Evolutionary conservation across 2,329 filamentous ascomycete genomes (phyloP).

Genomic region (Aspergillus novoparasiticus): DNA sequence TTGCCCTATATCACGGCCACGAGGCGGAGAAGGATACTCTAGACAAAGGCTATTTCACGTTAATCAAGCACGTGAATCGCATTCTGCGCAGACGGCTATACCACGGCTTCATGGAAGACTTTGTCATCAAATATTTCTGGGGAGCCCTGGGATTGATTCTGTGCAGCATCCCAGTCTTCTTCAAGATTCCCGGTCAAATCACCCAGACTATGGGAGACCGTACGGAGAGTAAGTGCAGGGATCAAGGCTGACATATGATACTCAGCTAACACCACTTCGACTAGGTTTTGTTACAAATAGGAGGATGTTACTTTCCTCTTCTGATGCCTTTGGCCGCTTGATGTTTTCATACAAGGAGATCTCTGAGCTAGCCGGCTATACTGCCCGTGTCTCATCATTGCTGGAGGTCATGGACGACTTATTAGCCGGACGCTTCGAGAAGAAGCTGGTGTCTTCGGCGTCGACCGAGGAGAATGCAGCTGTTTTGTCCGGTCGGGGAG

Average conservation of each 20-base stretch:
- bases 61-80: conserved; percentile 98
- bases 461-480: conserved; percentile 79
- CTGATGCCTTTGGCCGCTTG: conserved; percentile 90
- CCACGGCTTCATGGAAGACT: conserved; percentile 99
- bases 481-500: conserved; percentile 79
- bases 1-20: conserved; percentile 89
- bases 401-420: conserved; percentile 95
- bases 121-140: conserved; percentile 99
- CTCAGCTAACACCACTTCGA: neutral
- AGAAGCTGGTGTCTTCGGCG: conserved; percentile 90
- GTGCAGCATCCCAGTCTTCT: conserved; percentile 93
- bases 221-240: conserved; percentile 55
- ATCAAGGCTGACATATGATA: neutral
- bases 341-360: conserved; percentile 99
- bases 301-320: conserved; percentile 86
- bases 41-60: conserved; percentile 97
- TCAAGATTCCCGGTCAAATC: conserved; percentile 78
- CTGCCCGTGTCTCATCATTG: conserved; percentile 84
- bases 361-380: conserved; percentile 93
- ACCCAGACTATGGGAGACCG: conserved; percentile 55
- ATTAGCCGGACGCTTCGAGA: conserved; percentile 86
- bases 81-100: conserved; percentile 89
- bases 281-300: conserved; percentile 88
- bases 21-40: conserved; percentile 93
- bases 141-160: conserved; percentile 87